phyloP scores from a whole-genome alignment of 1,284 basidiomycete genomes.

The Phellopilus nigrolimitatus region DNA sequence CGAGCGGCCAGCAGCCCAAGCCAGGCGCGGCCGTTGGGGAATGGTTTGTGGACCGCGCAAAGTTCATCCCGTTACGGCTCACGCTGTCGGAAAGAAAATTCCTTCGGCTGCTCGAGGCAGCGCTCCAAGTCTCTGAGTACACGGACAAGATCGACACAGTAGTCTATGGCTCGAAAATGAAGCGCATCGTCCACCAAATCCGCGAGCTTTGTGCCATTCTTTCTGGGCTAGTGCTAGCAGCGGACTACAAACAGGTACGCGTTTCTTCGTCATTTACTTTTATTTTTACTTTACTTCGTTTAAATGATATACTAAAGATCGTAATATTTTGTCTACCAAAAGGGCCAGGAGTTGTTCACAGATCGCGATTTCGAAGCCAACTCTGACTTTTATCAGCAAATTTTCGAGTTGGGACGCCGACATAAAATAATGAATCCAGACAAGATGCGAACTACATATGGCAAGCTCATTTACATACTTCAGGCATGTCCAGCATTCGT shows the following conservation, averaged over 20 bases:
- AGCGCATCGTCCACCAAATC: conserved; percentile 77
- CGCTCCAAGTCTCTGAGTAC: conserved; percentile 75
- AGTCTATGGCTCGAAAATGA: conserved; percentile 70
- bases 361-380: conserved; percentile 75
- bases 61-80: conserved; percentile 72
- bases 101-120: conserved; percentile 75
- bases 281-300: conserved; percentile 1
- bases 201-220: conserved; percentile 79
- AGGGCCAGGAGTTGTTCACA: conserved; percentile 73
- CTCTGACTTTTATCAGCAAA: conserved; percentile 66
- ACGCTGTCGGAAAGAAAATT: conserved; percentile 70
- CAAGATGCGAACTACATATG: conserved; percentile 82
- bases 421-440: conserved; percentile 86
- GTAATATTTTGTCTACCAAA: no score
- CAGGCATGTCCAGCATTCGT: conserved; percentile 45
- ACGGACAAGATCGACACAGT: conserved; percentile 81
- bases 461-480: conserved; percentile 75
- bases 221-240: conserved; percentile 70
- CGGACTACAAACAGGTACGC: conserved; percentile 63
- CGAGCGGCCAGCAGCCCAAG: conserved; percentile 39
- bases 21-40: conserved; percentile 62
- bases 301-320: no score
- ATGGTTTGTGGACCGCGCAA: conserved; percentile 75
- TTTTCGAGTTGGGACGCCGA: conserved; percentile 75
- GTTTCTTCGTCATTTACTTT: not conserved